Base-by-base conservation (phyloP, 164 flowering plant genomes). In the Nelumbo lutea region DNA sequence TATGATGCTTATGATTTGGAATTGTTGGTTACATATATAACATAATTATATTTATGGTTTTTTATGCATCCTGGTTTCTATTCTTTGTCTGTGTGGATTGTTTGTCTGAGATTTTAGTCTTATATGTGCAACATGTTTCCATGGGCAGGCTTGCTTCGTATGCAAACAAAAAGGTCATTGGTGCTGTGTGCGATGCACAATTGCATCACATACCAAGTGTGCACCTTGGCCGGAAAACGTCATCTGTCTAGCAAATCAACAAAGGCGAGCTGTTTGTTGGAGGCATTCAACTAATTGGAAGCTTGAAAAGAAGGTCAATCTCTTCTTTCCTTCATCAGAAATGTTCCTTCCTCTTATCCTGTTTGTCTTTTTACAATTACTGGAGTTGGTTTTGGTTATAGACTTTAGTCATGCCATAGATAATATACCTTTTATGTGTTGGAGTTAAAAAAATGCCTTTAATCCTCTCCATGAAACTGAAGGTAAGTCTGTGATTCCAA, bases 221-320 rank as follows among this genome's bases (percentile, higher is more conserved):
- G 86, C 88, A 42, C 82, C 99, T 39, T 95, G 96, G 90, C 86
- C 89, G 50, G 87, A 89, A 62, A 62, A 73, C 68, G 91, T 95
- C 61, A 71, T 81, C 46, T 77, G 75, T 64, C 53, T 86, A 59
- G 66, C 69, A 58, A 69, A 77, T 64, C 85, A 78, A 70, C 85
- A 86, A 7, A 79, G 88, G 14, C 70, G 70, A 74, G 93, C 86
- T 59, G 75, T 95, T 77, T 95, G 99, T 71, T 95, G 99, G 99
- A 83, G 87, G 84, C 97, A 91, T 83, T 81, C 85, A 64, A 15
- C 84, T 64, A 82, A 95, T 80, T 91, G 92, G 97, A 82, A 79
- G 59, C 76, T 80, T 67, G 88, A 86, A 62, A 78, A 77, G 77
- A 79, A 91, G 99, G 99, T 95, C 89, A 78, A 87, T 80, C 73